Conservation (phyloP, 1,284 basidiomycete genomes). For the Sporisorium exsertum region DNA sequence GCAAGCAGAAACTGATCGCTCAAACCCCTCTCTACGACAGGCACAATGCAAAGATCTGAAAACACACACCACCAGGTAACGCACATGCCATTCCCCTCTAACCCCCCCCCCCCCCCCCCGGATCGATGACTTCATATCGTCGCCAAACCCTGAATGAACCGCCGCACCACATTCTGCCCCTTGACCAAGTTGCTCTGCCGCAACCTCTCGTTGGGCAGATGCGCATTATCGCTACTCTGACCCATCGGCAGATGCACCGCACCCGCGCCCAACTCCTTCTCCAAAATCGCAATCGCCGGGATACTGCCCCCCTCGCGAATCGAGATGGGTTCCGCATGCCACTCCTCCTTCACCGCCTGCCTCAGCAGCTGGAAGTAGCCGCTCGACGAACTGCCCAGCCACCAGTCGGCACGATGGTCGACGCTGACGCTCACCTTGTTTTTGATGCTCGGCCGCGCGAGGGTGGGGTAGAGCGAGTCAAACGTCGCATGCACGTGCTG, state of each 20-base stretch:
- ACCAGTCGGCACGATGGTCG: constrained; percentile 91
- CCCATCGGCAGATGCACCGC: constrained; percentile 90
- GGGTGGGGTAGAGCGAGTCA: constrained; percentile 71
- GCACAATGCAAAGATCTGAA: constrained; percentile 7
- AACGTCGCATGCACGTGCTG: constrained; percentile 77
- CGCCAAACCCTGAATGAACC: constrained; percentile 40
- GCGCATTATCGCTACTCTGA: constrained; percentile 79
- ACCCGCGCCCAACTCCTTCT: constrained; percentile 81
- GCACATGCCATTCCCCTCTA: background rate
- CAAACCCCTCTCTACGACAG: background rate
- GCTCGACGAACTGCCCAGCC: constrained; percentile 86
- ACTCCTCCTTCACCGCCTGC: constrained; percentile 82
- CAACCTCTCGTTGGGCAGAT: constrained; percentile 86
- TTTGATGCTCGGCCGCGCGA: background rate
- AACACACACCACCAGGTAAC: background rate
- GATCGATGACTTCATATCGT: background rate
- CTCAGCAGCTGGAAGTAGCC: constrained; percentile 86
- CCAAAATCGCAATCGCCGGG: constrained; percentile 89
- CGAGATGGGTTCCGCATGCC: constrained; percentile 80
- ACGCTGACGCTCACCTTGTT: constrained; percentile 73
- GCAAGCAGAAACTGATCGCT: background rate
- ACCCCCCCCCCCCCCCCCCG: no score
- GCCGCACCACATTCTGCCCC: constrained; percentile 34
- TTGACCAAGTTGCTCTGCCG: constrained; percentile 78
- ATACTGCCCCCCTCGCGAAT: constrained; percentile 79